Evolutionary conservation across 257 asterid species (phyloP).

Genomic region (Solanum tacnaense): DNA sequence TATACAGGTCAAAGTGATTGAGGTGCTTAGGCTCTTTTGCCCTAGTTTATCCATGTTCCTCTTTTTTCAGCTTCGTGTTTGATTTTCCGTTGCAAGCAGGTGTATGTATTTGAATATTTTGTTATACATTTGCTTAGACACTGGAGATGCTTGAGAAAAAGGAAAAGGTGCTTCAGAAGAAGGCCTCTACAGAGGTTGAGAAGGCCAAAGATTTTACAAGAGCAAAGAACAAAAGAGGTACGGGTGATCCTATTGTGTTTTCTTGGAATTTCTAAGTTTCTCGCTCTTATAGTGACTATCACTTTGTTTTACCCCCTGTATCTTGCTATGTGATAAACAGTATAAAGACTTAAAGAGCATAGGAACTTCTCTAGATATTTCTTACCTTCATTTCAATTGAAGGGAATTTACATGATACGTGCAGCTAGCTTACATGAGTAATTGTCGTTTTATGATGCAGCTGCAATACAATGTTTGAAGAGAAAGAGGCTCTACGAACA

Average conservation of each 20-base stretch:
- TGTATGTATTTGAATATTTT: neutral
- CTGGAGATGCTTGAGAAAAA: conserved; percentile 21
- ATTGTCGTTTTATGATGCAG: conserved; percentile 1
- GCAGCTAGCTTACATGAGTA: neutral
- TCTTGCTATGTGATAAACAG: neutral
- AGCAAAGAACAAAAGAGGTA: conserved; percentile 20
- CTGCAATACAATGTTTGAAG: conserved; percentile 26
- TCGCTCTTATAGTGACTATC: neutral
- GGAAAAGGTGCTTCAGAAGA: conserved; percentile 18
- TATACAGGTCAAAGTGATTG: neutral
- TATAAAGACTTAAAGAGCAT: neutral
- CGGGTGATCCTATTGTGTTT: neutral
- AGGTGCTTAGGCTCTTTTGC: neutral
- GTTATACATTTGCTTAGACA: conserved; percentile 4
- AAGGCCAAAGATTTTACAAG: conserved; percentile 10
- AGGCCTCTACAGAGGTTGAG: conserved; percentile 14
- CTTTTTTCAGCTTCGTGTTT: neutral
- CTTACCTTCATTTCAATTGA: neutral
- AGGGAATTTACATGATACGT: neutral
- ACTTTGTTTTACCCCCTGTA: neutral
- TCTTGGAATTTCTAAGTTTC: neutral
- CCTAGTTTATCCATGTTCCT: neutral
- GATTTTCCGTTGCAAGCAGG: neutral
- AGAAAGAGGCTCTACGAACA: conserved; percentile 24
- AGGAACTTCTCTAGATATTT: neutral